These are phyloP conservation scores for Heterotrichella gracilis DNA, from an alignment of 352 stramenopile genomes.

Conservation along the genomic window DNA sequence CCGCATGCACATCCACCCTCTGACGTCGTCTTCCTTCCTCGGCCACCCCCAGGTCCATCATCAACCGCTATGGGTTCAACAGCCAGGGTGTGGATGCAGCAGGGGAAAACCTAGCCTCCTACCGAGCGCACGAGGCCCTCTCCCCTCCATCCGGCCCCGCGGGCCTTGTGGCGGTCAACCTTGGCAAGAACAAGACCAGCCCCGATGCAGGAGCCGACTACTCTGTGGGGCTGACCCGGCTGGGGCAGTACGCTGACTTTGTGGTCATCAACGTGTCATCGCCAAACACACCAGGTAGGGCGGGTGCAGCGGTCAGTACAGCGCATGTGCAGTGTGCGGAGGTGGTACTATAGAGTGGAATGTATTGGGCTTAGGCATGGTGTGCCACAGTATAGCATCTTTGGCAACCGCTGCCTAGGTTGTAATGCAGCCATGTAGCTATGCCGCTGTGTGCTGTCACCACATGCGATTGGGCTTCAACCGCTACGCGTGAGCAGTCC, in stretches of 20 bases:
- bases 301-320: too few species aligned
- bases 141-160: conserved; percentile 22
- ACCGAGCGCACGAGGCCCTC: conserved; percentile 19
- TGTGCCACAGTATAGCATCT: too few species aligned
- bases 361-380: too few species aligned
- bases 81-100: conserved; percentile 47
- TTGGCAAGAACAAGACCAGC: conserved; percentile 80
- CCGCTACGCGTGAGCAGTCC: too few species aligned
- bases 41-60: conserved; percentile 52
- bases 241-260: conserved; percentile 73
- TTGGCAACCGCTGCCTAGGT: too few species aligned
- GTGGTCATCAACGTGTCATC: conserved; percentile 87
- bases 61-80: conserved; percentile 96
- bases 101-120: conserved; percentile 17
- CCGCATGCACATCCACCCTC: too few species aligned
- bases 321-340: too few species aligned
- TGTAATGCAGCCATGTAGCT: too few species aligned
- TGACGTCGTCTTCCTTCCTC: too few species aligned
- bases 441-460: too few species aligned
- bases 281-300: conserved; percentile 72
- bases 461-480: too few species aligned
- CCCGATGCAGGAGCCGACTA: conserved; percentile 23
- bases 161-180: conserved; percentile 64
- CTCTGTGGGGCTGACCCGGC: conserved; percentile 35
- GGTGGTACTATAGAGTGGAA: too few species aligned